Conservation (phyloP, 495 filamentous ascomycete species). For the Xylaria bambusicola region DNA sequence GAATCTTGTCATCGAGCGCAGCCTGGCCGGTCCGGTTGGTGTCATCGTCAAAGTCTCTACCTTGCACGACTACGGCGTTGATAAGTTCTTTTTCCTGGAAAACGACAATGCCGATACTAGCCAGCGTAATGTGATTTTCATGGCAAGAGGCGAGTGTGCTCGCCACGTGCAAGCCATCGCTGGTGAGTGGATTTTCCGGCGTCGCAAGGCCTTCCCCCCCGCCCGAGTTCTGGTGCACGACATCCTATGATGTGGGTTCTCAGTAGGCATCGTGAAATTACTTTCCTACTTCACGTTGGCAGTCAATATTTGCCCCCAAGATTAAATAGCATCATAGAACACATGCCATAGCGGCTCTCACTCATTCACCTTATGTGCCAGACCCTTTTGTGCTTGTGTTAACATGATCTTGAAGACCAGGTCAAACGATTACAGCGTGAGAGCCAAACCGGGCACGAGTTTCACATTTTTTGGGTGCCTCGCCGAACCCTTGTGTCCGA, state of each 20-base stretch:
- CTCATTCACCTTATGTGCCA: slow-evolving; percentile 1
- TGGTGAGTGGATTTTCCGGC: slow-evolving; percentile 62
- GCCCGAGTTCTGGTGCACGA: slow-evolving; percentile 7
- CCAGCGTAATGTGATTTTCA: slow-evolving; percentile 93
- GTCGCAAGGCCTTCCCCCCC: slow-evolving; percentile 10
- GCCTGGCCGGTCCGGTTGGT: slow-evolving; percentile 84
- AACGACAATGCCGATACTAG: slow-evolving; percentile 89
- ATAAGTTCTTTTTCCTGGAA: slow-evolving; percentile 92
- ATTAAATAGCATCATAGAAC: slow-evolving; percentile 22
- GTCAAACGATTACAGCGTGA: slow-evolving; percentile 85
- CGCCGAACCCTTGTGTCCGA: slow-evolving; percentile 89
- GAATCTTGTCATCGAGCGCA: slow-evolving; percentile 90
- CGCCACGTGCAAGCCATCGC: slow-evolving; percentile 80
- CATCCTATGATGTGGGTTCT: slow-evolving; percentile 22
- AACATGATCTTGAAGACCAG: slow-evolving; percentile 64
- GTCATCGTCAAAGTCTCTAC: slow-evolving; percentile 91
- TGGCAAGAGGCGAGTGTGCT: slow-evolving; percentile 84
- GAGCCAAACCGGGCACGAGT: slow-evolving; percentile 86
- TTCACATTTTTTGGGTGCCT: slow-evolving; percentile 91
- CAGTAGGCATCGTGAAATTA: slow-evolving; percentile 31
- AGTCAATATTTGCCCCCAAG: slow-evolving; percentile 26
- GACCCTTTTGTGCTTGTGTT: slow-evolving; percentile 31
- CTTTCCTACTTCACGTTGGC: slow-evolving; percentile 14
- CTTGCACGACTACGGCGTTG: slow-evolving; percentile 85
- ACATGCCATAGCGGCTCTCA: slow-evolving; percentile 16